phyloP scores from a whole-genome alignment of 2,329 filamentous ascomycete genomes.

The Blastomyces emzantsi region DNA sequence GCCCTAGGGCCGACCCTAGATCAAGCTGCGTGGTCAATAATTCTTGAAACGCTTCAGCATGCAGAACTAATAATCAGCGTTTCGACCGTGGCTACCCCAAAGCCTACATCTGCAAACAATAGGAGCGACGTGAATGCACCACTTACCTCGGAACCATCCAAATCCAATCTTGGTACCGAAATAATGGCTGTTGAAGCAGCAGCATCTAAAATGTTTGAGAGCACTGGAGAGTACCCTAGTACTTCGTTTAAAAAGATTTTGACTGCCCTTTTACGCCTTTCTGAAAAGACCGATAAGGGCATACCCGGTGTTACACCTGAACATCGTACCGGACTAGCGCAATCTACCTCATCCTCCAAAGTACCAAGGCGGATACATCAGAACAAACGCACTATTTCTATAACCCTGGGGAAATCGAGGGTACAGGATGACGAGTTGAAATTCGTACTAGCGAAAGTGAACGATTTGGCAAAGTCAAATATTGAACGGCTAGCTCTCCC shows the following conservation, averaged over 20 bases:
- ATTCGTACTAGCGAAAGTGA: conserved; percentile 61
- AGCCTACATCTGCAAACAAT: conserved; percentile 22
- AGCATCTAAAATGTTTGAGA: conserved; percentile 77
- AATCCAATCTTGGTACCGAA: conserved; percentile 64
- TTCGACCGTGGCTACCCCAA: conserved; percentile 22
- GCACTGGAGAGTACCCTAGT: conserved; percentile 83
- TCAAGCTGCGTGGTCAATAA: conserved; percentile 70
- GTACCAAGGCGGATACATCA: conserved; percentile 28
- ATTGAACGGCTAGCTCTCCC: conserved; percentile 63
- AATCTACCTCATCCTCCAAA: conserved; percentile 21
- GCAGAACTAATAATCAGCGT: conserved; percentile 72
- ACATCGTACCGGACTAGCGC: conserved; percentile 46
- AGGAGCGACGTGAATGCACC: conserved; percentile 22
- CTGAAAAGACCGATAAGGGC: conserved; percentile 41
- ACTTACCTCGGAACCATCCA: conserved; percentile 38
- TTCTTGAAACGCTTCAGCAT: conserved; percentile 86
- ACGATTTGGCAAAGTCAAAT: conserved; percentile 64
- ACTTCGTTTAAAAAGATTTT: conserved; percentile 70
- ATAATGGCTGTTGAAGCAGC: conserved; percentile 84
- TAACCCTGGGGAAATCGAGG: conserved; percentile 32
- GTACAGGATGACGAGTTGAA: conserved; percentile 37
- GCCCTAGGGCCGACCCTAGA: conserved; percentile 82
- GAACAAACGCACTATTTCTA: conserved; percentile 34
- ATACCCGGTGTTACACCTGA: conserved; percentile 37
- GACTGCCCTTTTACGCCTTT: conserved; percentile 61